Evolutionary conservation across 352 stramenopile genomes (phyloP).

Genomic region (Pelagophyceae sp.): DNA sequence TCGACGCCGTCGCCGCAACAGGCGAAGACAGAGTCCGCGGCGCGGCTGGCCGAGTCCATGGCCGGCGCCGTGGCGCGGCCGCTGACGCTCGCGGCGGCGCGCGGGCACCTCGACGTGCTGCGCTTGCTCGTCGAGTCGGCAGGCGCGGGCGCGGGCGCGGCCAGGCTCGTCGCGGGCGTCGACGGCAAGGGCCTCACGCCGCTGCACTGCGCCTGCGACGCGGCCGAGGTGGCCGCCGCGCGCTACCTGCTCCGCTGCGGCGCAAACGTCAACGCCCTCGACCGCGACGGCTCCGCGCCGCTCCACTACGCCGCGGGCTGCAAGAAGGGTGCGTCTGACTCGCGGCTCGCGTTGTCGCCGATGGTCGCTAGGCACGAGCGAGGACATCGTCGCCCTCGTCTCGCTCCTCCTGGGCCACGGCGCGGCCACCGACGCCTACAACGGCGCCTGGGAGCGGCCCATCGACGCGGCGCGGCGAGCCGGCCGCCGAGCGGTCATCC

Average conservation of each 20-base stretch:
- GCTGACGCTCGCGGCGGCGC: not conserved
- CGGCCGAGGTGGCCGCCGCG: not conserved
- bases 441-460: not conserved
- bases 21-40: not conserved
- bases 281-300: not conserved
- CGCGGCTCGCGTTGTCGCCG: too few relatives aligned
- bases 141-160: not conserved
- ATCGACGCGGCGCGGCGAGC: not conserved
- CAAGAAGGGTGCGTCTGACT: too few relatives aligned
- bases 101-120: constrained; percentile 1
- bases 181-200: not conserved
- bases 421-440: not conserved
- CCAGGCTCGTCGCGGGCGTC: not conserved
- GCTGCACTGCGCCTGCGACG: not conserved
- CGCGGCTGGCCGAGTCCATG: not conserved
- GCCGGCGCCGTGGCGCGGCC: not conserved
- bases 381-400: not conserved
- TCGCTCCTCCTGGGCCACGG: not conserved
- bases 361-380: too few relatives aligned
- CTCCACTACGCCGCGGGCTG: not conserved
- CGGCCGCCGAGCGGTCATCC: not conserved
- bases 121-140: not conserved
- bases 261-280: not conserved
- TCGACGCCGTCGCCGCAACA: not conserved
- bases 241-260: not conserved